Evolutionary conservation across 2,329 filamentous ascomycete species (phyloP).

Genomic region (Exophiala sp.): DNA sequence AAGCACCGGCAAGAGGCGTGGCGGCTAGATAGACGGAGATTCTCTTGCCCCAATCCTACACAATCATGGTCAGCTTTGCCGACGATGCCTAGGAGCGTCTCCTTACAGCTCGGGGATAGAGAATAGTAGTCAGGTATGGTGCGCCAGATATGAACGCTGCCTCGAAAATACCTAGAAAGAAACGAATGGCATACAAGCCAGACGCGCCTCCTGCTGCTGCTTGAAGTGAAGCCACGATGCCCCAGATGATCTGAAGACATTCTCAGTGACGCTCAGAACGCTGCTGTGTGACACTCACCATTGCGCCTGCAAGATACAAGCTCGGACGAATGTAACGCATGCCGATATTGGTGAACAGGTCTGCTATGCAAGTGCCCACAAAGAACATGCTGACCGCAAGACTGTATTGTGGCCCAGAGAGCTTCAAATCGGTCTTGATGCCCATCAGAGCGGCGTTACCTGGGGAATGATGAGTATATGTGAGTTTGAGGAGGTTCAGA

Average conservation of each 20-base stretch:
- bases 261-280: background rate
- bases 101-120: constrained; percentile 4
- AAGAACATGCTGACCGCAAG: constrained; percentile 18
- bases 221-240: constrained; percentile 12
- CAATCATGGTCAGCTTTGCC: constrained; percentile 19
- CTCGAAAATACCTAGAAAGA: constrained; percentile 16
- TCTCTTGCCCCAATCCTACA: constrained; percentile 28
- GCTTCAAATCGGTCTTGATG: constrained; percentile 11
- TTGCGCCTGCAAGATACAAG: constrained; percentile 13
- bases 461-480: background rate
- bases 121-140: constrained; percentile 13
- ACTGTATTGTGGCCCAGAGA: constrained; percentile 11
- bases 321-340: constrained; percentile 17
- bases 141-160: constrained; percentile 13
- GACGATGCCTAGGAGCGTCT: background rate
- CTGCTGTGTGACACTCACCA: background rate
- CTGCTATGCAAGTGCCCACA: constrained; percentile 14
- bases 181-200: constrained; percentile 11
- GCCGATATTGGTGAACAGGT: constrained; percentile 15
- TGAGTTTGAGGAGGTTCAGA: background rate
- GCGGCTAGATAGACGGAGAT: constrained; percentile 15
- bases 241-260: constrained; percentile 4
- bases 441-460: constrained; percentile 15
- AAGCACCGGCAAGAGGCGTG: constrained; percentile 17
- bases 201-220: constrained; percentile 8